These are phyloP conservation scores for Solanum corneliomulleri DNA, from an alignment of 257 asterid species.

Conservation along the genomic window DNA sequence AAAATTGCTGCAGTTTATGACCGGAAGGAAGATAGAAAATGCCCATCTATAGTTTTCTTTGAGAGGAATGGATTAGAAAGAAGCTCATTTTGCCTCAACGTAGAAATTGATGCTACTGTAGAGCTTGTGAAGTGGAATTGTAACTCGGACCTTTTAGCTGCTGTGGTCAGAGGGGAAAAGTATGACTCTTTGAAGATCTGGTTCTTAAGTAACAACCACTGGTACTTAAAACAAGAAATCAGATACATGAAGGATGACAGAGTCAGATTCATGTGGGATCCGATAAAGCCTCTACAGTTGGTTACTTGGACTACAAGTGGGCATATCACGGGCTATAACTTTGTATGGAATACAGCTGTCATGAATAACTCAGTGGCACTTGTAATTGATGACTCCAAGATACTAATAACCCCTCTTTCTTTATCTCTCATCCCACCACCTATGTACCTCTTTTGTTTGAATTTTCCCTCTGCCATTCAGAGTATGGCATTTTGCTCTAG, in stretches of 20 bases:
- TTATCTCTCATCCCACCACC: conserved; percentile 88
- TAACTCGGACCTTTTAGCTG: conserved; percentile 80
- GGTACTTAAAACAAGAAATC: conserved; percentile 90
- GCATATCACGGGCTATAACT: conserved; percentile 40
- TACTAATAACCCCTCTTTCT: conserved; percentile 70
- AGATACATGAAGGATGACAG: conserved; percentile 56
- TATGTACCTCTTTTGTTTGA: conserved; percentile 55
- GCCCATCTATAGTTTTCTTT: conserved; percentile 62
- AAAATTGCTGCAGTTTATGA: conserved; percentile 67
- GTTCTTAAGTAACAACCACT: conserved; percentile 77
- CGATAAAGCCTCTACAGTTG: conserved; percentile 54
- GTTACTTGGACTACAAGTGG: conserved; percentile 73
- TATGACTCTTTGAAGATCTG: conserved; percentile 73
- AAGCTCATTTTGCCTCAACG: conserved; percentile 64
- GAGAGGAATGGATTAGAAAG: conserved; percentile 93
- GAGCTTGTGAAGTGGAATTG: conserved; percentile 83
- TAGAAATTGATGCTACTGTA: conserved; percentile 34
- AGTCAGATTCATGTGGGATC: conserved; percentile 76
- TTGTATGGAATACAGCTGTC: conserved; percentile 83
- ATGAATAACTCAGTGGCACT: conserved; percentile 66
- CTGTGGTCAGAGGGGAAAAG: conserved; percentile 56
- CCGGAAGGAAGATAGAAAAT: conserved; percentile 36
- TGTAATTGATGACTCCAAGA: conserved; percentile 70
- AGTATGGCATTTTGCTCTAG: conserved; percentile 33
- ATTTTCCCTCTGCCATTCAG: conserved; percentile 56